Evolutionary conservation across 805 yeast genomes (phyloP), one percentile per base, ranked within the genome.

Genomic region (Lachancea waltii): DNA sequence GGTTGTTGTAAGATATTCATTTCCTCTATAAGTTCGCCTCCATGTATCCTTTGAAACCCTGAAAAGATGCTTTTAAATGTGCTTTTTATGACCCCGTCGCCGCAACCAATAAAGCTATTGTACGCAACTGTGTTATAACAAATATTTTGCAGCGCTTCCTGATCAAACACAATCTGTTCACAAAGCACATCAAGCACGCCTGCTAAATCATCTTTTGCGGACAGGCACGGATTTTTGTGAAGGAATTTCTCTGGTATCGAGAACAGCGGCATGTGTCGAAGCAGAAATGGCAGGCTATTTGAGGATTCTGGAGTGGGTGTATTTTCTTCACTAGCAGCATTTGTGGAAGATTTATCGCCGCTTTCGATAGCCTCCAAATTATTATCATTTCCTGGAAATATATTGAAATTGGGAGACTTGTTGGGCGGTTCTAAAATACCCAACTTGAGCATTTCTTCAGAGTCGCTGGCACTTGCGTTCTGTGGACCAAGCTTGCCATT

Each of bases 261-360:
- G 30, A 70, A 65, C 0, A 79, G 64, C 14, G 85, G 79, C 42
- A 81, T 72, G 29, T 79, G 74, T 42, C 89, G 62, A 19, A 83
- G 57, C 8, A 83, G 65, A 58, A 83, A 75, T 1, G 87, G 89
- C 23, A 82, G 56, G 59, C 79, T 79, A 46, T 79, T 81, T 5
- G 84, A 70, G 3, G 57, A 46, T 33, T 54, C 56, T 5, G 53
- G 42, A 6, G 33, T 26, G 15, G 32, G 23, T 5, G 20, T 11
- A 19, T 13, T 34, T 19, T 27, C 37, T 14, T 26, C 19, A 4
- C 14, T 14, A n/a, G 13, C 26, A 5, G 13, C 26, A 7, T 23
- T 23, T 23, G 26, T 23, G 10, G 26, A 23, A 7, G n/a, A n/a
- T n/a, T n/a, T n/a, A n/a, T n/a, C n/a, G n/a, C n/a, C n/a, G n/a